These are phyloP conservation scores for Skeletonema tropicum DNA, from an alignment of 108 stramenopile species.

Conservation along the genomic window DNA sequence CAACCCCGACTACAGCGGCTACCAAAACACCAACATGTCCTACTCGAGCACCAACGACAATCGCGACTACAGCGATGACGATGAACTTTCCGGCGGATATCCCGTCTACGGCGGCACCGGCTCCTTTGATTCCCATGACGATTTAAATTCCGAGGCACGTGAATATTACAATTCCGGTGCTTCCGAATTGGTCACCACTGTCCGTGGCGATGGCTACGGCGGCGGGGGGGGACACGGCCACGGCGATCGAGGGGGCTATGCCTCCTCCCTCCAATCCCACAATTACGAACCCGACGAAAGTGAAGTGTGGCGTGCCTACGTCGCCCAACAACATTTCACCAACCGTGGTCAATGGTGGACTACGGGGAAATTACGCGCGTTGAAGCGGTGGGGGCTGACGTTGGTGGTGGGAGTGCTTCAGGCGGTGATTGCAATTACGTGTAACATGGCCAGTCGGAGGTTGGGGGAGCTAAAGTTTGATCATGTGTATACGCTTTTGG, in stretches of 20 bases:
- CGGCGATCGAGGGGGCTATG: too few relatives aligned
- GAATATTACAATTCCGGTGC: slow-evolving; percentile 48
- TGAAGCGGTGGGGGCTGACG: slow-evolving; percentile 86
- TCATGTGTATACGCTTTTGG: slow-evolving; percentile 71
- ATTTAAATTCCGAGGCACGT: slow-evolving; percentile 39
- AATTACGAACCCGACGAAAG: too few relatives aligned
- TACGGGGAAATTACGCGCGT: slow-evolving; percentile 73
- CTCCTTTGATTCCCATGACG: neutral
- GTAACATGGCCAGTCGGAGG: slow-evolving; percentile 60
- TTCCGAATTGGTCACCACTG: slow-evolving; percentile 39
- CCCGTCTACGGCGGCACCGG: neutral
- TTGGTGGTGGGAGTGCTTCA: slow-evolving; percentile 82
- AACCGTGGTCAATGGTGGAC: slow-evolving; percentile 95
- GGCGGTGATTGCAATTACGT: slow-evolving; percentile 69
- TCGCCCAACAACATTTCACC: slow-evolving; percentile 78
- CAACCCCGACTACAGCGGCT: too few relatives aligned
- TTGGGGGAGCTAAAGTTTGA: slow-evolving; percentile 70
- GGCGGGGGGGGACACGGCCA: too few relatives aligned
- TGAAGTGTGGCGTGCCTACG: too few relatives aligned
- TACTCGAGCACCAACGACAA: slow-evolving; percentile 6
- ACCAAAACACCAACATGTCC: neutral
- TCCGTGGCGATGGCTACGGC: slow-evolving; percentile 60
- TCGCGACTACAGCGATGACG: slow-evolving; percentile 11
- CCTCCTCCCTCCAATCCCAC: too few relatives aligned
- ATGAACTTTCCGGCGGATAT: slow-evolving; percentile 6